Base-by-base conservation (phyloP, 139 green algal species). In the Penium margaritaceum region DNA sequence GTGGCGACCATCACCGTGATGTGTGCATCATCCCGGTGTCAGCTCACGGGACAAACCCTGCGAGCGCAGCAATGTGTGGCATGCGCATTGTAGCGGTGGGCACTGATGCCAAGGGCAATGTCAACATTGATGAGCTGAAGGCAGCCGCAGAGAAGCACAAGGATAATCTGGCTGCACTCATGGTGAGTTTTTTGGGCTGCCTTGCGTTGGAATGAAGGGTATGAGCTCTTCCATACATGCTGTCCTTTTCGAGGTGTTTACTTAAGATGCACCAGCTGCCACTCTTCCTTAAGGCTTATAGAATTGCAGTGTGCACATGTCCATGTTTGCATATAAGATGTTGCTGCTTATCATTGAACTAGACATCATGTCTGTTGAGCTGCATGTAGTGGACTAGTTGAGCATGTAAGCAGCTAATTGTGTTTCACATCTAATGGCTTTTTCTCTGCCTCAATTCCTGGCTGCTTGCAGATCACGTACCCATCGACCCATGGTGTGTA, bases 1-100 rank as follows among this genome's bases (percentile, higher is more conserved):
- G 51, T 27, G 51, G 51, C 51, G 51, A 60, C 92, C 39, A 63
- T 51, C 84, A 95, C 79, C 88, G 94, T 72, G 88, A 97, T 75
- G 79, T 98, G 17, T 97, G 93, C 89, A 96, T 98, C 85, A 97
- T 98, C 83, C 94, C 94, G 21, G 86, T 91, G 5, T 95, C 87
- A 21, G 94, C 94, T 4, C 94, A 98, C 82, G 94, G 94, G 66
- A 97, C 92, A 77, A 98, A 98, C 88, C 94, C 94, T 21, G 94
- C 94, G 43, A 91, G 83, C 1, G 94, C 94, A 14, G 87, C 91
- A 58, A 97, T 98, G 94, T 85, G 85, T 2, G 94, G 94, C 81
- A 96, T 97, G 91, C 92, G 91, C 75, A 92, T 97, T 46, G 90
- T 96, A 2, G 84, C 81, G 5, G 87, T 96, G 34, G 85, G 76